Base-by-base conservation (phyloP, 2,329 filamentous ascomycete genomes). In the Pseudodiploospora longispora region DNA sequence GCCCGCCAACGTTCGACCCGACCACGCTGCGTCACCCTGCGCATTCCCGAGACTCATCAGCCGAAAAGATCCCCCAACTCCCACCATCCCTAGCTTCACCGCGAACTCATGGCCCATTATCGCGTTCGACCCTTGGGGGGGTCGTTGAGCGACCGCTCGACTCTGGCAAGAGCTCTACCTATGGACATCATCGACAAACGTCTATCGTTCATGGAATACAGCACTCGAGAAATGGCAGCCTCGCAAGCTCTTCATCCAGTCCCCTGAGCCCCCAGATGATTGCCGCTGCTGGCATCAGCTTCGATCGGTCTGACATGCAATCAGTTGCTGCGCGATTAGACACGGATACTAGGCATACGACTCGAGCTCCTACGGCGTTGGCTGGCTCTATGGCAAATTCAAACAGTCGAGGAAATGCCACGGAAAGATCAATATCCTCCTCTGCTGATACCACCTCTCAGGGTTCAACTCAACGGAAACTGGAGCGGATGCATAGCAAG, bases 141-240 rank as follows among this genome's bases (percentile, higher is more conserved):
- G 61, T 71, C 41, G 62, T 72, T 47, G 76, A 79, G 54, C 71
- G 75, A 52, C 59, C 70, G n/a, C 64, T 73, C 47, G 78, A 82
- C 36, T 52, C 71, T 39, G 80, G 77, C 44, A 82, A 80, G 58
- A 64, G 66, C 36, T 67, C 67, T 31, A 58, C 70, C 27, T 82
- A 97, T 72, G 87, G 87, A 47, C 90, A 98, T 64, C 89, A 97
- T 67, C 83, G 93, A 44, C 89, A 98, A 69, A 95, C 91, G 1
- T 97, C 91, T 40, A 96, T 97, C 55, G 90, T 97, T 46, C 87
- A 97, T 79, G 91, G 93, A 58, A 83, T 95, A 54, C 90, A 95
- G 63, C 93, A 98, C 78, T 79, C 79, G 56, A 75, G 91, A 66
- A 95, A 94, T 75, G 85, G 89, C 55, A 96, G 90, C 68, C 80